Evolutionary conservation across 2,329 filamentous ascomycete species (phyloP), one percentile per base, ranked within the genome.

Genomic region (Paecilomyces sp.): DNA sequence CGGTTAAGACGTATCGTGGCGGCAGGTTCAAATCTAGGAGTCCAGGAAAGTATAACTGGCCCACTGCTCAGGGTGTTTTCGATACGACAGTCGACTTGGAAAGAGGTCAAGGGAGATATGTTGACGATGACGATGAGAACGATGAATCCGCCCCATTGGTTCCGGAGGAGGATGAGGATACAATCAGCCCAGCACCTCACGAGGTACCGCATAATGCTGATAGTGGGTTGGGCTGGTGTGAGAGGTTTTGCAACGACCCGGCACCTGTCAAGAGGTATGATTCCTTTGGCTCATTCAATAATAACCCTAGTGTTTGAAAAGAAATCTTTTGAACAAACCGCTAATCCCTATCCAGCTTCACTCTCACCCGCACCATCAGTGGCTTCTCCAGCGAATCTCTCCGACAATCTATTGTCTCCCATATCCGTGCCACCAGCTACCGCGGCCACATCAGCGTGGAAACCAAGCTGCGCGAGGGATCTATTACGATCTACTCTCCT

Each of bases 351-450:
- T 9, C 15, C 28, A 31, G 24, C 30, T 18, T 73, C 54, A 69
- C 68, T 1, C 64, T 72, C 57, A 68, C 66, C 9, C 72, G 74
- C 30, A 57, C 67, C 41, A 60, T 76, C 4, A 25, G 58, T 24
- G 71, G 71, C 28, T 71, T 74, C 57, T 63, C 75, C 57, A 52
- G 60, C 2, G 41, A 63, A 5, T 57, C 64, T 3, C 63, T 77
- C 57, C 61, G 64, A 31, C 67, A 67, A 7, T 61, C 69, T 2
- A 63, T 77, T 0, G 67, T 62, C 15, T 71, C 72, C 9, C 70
- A 75, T n/a, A 73, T 77, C 50, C 73, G 74, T 53, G 64, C 68
- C 13, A 70, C 72, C 13, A 74, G 74, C 57, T 77, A 77, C 63
- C 68, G 67, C 55, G 74, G 74, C 56, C 61, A 62, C 1, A 67